A percentile compares a stretch with the other conserved stretches of the same genome.
phyloP scores from a whole-genome alignment of 2,329 filamentous ascomycete species.

The Penicillium expansum region DNA sequence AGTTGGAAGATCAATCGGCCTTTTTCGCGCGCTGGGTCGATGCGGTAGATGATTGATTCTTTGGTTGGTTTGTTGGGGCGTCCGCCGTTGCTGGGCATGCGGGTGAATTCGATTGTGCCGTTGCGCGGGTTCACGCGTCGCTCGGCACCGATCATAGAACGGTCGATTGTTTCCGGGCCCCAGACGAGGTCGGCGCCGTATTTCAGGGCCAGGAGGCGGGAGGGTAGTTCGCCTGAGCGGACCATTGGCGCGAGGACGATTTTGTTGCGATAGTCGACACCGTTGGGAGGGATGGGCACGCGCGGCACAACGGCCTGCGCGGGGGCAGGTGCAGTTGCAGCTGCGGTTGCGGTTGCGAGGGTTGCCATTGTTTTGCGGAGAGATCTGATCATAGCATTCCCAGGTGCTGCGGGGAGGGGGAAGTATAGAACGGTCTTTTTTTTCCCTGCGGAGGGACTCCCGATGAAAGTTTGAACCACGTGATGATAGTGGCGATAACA shows the following conservation, averaged over 20 bases:
- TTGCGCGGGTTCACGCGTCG: conserved; percentile 73
- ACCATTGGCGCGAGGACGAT: conserved; percentile 97
- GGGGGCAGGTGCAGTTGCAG: conserved; percentile 21
- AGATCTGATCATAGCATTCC: conserved; percentile 42
- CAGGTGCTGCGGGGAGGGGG: conserved; percentile 3
- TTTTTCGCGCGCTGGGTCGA: conserved; percentile 75
- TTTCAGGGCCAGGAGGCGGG: conserved; percentile 80
- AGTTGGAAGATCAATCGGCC: conserved; percentile 83
- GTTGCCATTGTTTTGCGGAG: conserved; percentile 56
- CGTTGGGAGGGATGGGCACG: conserved; percentile 80
- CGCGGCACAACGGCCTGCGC: conserved; percentile 50
- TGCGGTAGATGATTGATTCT: conserved; percentile 75
- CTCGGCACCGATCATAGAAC: conserved; percentile 82
- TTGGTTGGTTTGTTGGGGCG: conserved; percentile 38
- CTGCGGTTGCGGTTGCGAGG: conserved; percentile 28
- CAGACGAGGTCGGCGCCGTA: conserved; percentile 97
- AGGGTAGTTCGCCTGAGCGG: conserved; percentile 91
- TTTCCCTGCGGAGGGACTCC: conserved; percentile 5
- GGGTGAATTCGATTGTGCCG: conserved; percentile 79
- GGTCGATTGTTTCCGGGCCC: conserved; percentile 95
- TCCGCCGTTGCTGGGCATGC: conserved; percentile 68
- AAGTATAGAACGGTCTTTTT: conserved; percentile 1
- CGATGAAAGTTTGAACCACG: conserved; percentile 7
- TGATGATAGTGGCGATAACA: conserved; percentile 13
- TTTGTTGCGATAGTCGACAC: conserved; percentile 91